Conservation (phyloP, 148 eudicot species). For the Dysphania ambrosioides region DNA sequence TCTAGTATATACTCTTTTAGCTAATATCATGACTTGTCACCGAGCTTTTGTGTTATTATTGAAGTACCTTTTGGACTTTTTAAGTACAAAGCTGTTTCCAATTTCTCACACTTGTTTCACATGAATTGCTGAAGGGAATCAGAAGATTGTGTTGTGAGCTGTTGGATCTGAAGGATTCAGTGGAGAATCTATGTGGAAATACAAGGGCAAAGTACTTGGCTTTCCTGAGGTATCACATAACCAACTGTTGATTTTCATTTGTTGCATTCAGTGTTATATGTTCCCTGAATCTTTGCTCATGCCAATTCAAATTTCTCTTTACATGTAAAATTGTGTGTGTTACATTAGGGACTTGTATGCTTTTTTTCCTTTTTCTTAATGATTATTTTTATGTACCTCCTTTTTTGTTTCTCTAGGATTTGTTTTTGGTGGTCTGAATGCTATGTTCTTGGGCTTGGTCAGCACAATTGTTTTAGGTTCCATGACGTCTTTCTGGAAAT, state of each 20-base stretch:
- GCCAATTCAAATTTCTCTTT: neutral
- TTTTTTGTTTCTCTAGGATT: too few species aligned
- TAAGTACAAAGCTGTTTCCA: neutral
- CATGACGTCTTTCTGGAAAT: neutral
- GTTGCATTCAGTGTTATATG: neutral
- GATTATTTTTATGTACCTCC: neutral
- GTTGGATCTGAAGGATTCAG: conserved; percentile 96
- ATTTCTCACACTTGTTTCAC: conserved; percentile 6
- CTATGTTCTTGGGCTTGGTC: neutral
- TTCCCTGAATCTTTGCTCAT: neutral
- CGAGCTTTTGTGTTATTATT: neutral
- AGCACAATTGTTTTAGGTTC: neutral
- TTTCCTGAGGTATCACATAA: conserved; percentile 62
- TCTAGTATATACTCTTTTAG: neutral
- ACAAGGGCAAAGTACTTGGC: conserved; percentile 77
- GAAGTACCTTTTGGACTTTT: neutral
- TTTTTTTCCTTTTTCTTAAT: neutral
- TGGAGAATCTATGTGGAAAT: conserved; percentile 89
- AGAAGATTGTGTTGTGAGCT: conserved; percentile 92
- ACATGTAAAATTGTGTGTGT: neutral
- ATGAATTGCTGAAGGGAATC: conserved; percentile 58
- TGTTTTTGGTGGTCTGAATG: neutral
- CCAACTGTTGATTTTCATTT: neutral
- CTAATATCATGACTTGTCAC: neutral
- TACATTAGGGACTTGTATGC: neutral